phyloP scores from a whole-genome alignment of 768 basidiomycete species.

The Amanita thiersii region DNA sequence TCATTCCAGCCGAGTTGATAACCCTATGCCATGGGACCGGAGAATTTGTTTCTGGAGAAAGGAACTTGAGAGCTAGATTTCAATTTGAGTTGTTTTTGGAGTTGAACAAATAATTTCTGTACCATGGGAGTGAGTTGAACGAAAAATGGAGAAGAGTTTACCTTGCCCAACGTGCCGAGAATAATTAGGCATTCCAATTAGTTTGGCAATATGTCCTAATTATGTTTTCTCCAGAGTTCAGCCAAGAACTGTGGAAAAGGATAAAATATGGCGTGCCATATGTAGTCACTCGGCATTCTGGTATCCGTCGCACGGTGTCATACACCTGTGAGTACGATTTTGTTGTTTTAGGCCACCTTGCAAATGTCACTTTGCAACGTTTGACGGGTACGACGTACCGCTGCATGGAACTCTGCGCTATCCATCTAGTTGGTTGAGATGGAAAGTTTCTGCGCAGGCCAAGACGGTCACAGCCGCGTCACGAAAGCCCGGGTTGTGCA shows the following conservation, averaged over 20 bases:
- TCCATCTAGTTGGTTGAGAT: conserved; percentile 16
- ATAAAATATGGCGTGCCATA: conserved; percentile 43
- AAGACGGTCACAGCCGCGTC: neutral
- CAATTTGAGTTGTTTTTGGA: neutral
- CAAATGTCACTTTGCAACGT: neutral
- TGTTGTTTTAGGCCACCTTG: too few relatives aligned
- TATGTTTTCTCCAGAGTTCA: neutral
- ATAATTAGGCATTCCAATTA: conserved; percentile 73
- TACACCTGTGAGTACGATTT: conserved; percentile 57
- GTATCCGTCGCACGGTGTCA: conserved; percentile 62
- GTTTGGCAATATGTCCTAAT: conserved; percentile 70
- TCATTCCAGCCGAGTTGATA: conserved; percentile 57
- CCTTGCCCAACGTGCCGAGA: conserved; percentile 82
- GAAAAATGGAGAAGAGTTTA: conserved; percentile 17
- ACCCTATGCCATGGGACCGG: conserved; percentile 83
- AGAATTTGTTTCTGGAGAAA: conserved; percentile 48
- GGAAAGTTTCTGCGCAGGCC: neutral
- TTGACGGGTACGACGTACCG: conserved; percentile 14
- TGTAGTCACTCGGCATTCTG: conserved; percentile 58
- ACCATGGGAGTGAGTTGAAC: conserved; percentile 1
- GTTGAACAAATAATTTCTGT: neutral
- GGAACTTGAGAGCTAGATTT: conserved; percentile 69
- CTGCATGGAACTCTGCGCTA: conserved; percentile 28
- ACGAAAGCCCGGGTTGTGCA: neutral
- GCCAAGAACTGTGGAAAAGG: neutral